Evolutionary conservation across 2,329 filamentous ascomycete species (phyloP).

Genomic region (Pestalotiopsis sp.): DNA sequence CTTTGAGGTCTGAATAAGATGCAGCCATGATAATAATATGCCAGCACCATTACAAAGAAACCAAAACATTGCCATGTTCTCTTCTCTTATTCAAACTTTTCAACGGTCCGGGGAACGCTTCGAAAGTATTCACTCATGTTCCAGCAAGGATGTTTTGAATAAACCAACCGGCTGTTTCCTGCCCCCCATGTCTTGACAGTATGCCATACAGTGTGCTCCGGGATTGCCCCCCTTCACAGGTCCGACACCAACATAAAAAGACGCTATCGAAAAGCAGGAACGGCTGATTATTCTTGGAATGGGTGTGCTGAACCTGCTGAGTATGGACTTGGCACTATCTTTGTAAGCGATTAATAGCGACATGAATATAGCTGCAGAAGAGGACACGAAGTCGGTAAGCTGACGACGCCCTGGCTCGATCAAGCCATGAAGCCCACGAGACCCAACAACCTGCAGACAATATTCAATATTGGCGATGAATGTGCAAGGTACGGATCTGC

Average conservation of each 20-base stretch:
- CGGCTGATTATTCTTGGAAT: background rate
- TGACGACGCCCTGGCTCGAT: background rate
- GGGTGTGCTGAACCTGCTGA: background rate
- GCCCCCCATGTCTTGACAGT: background rate
- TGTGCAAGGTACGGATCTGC: background rate
- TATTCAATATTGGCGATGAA: constrained; percentile 2
- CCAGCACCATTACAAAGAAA: too few relatives aligned
- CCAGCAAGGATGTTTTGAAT: background rate
- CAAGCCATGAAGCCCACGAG: background rate
- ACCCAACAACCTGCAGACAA: background rate
- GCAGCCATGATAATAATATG: too few relatives aligned
- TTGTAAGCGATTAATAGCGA: background rate
- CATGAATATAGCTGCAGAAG: background rate
- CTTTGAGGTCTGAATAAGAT: too few relatives aligned
- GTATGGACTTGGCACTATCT: background rate
- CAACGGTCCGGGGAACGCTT: too few relatives aligned
- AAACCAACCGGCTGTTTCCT: background rate
- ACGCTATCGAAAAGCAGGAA: constrained; percentile 4
- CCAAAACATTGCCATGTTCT: too few relatives aligned
- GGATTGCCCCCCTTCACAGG: background rate
- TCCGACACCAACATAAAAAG: background rate
- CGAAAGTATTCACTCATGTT: too few relatives aligned
- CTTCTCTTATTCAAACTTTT: too few relatives aligned
- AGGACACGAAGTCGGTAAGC: constrained; percentile 6
- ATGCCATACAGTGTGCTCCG: background rate